Conservation (phyloP, 192 early-diverging fungal species). For the Linnemannia elongata region DNA sequence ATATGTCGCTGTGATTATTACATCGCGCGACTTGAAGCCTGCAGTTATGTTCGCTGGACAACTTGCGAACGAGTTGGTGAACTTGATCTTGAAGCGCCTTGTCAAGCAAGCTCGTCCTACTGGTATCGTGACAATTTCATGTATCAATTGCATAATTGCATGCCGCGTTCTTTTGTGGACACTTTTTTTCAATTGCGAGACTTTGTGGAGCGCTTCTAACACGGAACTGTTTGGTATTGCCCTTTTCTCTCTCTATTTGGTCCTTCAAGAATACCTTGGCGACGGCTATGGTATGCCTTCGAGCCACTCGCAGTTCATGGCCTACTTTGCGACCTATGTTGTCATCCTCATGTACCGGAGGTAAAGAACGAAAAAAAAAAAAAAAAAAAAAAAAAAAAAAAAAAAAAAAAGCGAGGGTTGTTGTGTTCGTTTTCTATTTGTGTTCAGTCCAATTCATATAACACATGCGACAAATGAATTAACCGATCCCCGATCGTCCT, state of each 20-base stretch:
- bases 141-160: no score
- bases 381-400: neutral
- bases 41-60: constrained; percentile 79
- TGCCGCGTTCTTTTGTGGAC: neutral
- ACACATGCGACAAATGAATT: neutral
- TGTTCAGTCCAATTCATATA: neutral
- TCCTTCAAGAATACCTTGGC: constrained; percentile 70
- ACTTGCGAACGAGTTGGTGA: constrained; percentile 75
- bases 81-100: constrained; percentile 70
- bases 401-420: neutral
- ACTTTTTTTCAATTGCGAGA: neutral
- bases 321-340: constrained; percentile 75
- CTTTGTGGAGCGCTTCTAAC: neutral
- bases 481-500: neutral
- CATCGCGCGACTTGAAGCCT: constrained; percentile 70
- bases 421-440: neutral
- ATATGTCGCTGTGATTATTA: constrained; percentile 74
- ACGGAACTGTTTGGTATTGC: constrained; percentile 11
- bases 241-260: neutral
- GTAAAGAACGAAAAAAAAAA: constrained; percentile 51
- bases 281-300: constrained; percentile 90
- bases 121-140: constrained; percentile 49
- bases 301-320: constrained; percentile 85
- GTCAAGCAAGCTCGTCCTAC: constrained; percentile 76
- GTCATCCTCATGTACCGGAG: constrained; percentile 65